Evolutionary conservation across 192 early-diverging fungal genomes (phyloP), one percentile per base, ranked within the genome.

Genomic region (Entomortierella chlamydospora): DNA sequence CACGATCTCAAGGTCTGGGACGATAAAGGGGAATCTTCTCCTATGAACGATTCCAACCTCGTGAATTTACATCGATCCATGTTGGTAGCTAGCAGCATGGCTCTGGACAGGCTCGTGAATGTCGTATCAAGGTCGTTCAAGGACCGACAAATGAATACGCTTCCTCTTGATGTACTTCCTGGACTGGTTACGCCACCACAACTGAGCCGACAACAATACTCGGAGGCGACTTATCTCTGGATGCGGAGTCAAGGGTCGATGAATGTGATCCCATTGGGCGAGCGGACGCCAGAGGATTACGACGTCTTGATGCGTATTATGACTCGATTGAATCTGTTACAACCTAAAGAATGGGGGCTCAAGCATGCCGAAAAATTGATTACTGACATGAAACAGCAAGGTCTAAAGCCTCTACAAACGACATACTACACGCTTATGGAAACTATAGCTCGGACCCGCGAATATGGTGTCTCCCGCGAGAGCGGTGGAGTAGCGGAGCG

Each of bases 361-460:
- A 28, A 79, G 31, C 18, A 59, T 53, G 63, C 68, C 18, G 18
- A 6, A 7, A 56, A 37, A 41, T 23, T 66, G 8, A 15, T 79
- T 2, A 0, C 17, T 0, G 57, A 65, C 4, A 79, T 79, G 76
- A 70, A 61, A 17, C 30, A 47, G 18, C 56, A 50, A 4, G 57
- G 60, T n/a, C 13, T 70, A 31, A 60, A 57, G 25, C 67, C 68
- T 5, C 25, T 70, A 4, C 64, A 66, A n/a, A 47, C 61, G 7
- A 70, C 68, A 11, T 79, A 79, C 23, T 7, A 47, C 29, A 66
- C 67, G 1, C 25, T 70, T 18, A 79, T 79, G 76, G 68, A 65
- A 51, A 66, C 68, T 8, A 50, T 66, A 8, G 61, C 76, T 0
- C 42, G 76, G 26, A 70, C 76, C 0, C 76, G 76, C 31, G 62